Evolutionary conservation across 2,329 filamentous ascomycete genomes (phyloP).

Genomic region (Pseudogymnoascus destructans): DNA sequence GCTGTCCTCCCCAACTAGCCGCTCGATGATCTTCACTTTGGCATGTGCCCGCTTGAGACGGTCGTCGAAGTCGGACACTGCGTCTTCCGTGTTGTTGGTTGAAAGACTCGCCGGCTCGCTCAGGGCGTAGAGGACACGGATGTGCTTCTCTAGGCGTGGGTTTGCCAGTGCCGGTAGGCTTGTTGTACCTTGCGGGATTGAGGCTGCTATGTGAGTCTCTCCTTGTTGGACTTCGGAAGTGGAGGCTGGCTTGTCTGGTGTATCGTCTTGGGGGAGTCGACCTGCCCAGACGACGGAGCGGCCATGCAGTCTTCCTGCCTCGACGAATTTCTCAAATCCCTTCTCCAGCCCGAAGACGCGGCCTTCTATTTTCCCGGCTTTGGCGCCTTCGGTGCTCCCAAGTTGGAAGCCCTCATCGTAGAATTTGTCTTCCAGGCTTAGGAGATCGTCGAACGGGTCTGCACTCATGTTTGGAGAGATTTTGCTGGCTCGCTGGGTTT

Average conservation of each 20-base stretch:
- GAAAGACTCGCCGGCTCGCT: slow-evolving; percentile 67
- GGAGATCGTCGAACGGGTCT: slow-evolving; percentile 30
- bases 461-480: slow-evolving; percentile 16
- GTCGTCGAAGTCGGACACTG: slow-evolving; percentile 85
- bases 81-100: slow-evolving; percentile 74
- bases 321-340: slow-evolving; percentile 83
- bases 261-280: slow-evolving; percentile 35
- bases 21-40: slow-evolving; percentile 76
- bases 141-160: slow-evolving; percentile 60
- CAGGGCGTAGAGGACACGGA: slow-evolving; percentile 61
- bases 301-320: slow-evolving; percentile 66
- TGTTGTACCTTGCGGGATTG: slow-evolving; percentile 5
- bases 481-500: not conserved
- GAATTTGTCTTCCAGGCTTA: slow-evolving; percentile 54
- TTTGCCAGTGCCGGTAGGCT: slow-evolving; percentile 40
- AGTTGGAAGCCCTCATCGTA: slow-evolving; percentile 71
- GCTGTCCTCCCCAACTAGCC: slow-evolving; percentile 41
- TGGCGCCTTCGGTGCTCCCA: slow-evolving; percentile 61
- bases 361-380: slow-evolving; percentile 74
- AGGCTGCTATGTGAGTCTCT: slow-evolving; percentile 20
- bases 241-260: not conserved
- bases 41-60: slow-evolving; percentile 68
- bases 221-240: slow-evolving; percentile 19
- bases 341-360: slow-evolving; percentile 83
- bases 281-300: slow-evolving; percentile 75